Conservation (phyloP, 768 basidiomycete genomes). For the Calvatia gigantea region DNA sequence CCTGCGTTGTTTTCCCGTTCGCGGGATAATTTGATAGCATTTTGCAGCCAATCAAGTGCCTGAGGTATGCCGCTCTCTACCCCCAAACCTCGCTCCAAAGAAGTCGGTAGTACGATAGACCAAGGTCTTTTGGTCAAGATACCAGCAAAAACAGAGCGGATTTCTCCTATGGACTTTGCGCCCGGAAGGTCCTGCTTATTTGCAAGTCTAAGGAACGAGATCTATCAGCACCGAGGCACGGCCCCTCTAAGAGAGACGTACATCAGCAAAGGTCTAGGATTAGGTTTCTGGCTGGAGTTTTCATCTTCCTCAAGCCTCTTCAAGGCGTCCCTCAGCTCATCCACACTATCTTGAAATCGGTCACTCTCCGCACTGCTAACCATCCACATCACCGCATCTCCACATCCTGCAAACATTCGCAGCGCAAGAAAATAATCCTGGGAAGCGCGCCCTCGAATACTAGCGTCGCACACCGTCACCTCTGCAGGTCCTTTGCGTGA, state of each 20-base stretch:
- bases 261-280: constrained; percentile 29
- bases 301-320: constrained; percentile 13
- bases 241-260: constrained; percentile 13
- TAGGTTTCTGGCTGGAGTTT: not conserved
- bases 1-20: not conserved
- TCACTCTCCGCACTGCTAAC: constrained; percentile 51
- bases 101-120: constrained; percentile 24
- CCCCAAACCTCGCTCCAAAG: constrained; percentile 11
- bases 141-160: constrained; percentile 30
- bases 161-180: constrained; percentile 44
- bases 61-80: constrained; percentile 26
- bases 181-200: constrained; percentile 62
- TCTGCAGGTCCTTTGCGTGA: not conserved
- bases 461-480: not conserved
- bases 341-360: constrained; percentile 48
- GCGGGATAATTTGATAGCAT: not conserved
- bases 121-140: constrained; percentile 25
- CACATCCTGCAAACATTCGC: constrained; percentile 22
- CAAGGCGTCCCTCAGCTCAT: constrained; percentile 42
- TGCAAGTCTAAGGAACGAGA: constrained; percentile 35
- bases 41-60: constrained; percentile 36
- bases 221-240: not conserved
- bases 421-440: constrained; percentile 20
- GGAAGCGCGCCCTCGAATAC: not conserved
- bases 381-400: constrained; percentile 59